A percentile compares a stretch with the other conserved stretches of the same genome.
Evolutionary conservation across 169 alveolate genomes (phyloP).

Genomic region (Plasmodium malariae): DNA sequence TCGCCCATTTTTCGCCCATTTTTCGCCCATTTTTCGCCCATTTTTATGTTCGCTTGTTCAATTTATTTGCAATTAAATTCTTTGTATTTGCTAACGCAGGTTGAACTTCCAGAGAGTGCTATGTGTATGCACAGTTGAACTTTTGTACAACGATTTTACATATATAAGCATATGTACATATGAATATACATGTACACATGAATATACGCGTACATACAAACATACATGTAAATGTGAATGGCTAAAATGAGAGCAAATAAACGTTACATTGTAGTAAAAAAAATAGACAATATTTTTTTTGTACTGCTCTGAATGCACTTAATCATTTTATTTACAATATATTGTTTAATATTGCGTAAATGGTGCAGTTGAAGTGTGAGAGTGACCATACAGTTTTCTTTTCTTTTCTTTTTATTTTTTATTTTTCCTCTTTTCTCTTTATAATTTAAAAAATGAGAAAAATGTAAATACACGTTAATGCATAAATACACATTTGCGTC

Average conservation of each 20-base stretch:
- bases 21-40: no score
- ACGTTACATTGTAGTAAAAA: not conserved
- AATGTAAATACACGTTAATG: not conserved
- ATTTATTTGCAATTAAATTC: no score
- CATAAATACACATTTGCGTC: not conserved
- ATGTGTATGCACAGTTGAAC: no score
- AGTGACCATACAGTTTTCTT: not conserved
- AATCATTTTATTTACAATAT: not conserved
- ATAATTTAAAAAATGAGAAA: not conserved
- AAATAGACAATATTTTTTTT: no score
- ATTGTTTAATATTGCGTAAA: not conserved
- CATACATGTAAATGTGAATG: not conserved
- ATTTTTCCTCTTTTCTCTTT: not conserved
- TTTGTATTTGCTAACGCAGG: no score
- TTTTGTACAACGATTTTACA: no score
- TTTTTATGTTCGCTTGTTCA: no score
- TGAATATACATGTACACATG: not conserved
- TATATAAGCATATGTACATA: no score
- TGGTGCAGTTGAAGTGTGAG: constrained; percentile 8
- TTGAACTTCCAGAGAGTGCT: no score
- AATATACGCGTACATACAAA: not conserved
- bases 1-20: no score
- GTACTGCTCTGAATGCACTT: constrained; percentile 20
- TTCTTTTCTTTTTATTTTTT: not conserved
- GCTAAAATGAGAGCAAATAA: not conserved